These are phyloP conservation scores for Golubevia pallescens DNA, from an alignment of 1,284 basidiomycete genomes.

Conservation along the genomic window DNA sequence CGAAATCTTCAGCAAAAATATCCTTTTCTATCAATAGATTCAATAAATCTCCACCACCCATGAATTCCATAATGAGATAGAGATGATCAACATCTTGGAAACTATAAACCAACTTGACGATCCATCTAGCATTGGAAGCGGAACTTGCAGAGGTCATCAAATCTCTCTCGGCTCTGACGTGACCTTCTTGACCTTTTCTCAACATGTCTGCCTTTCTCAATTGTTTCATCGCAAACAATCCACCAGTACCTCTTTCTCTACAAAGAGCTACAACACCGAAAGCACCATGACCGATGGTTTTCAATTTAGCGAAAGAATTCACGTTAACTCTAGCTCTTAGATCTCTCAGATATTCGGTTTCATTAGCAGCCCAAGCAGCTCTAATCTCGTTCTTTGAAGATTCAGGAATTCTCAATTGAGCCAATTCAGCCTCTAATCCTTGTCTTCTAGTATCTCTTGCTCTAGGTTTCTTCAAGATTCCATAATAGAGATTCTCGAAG, in stretches of 20 bases:
- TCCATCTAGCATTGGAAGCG: conserved; percentile 71
- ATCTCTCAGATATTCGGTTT: conserved; percentile 86
- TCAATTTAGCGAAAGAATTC: conserved; percentile 83
- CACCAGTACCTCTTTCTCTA: conserved; percentile 77
- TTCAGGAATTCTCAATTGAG: conserved; percentile 74
- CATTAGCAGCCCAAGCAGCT: conserved; percentile 80
- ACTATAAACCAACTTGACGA: conserved; percentile 86
- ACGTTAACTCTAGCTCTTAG: conserved; percentile 80
- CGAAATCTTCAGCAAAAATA: conserved; percentile 90
- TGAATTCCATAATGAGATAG: conserved; percentile 75
- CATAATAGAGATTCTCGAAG: conserved; percentile 91
- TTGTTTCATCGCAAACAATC: conserved; percentile 95
- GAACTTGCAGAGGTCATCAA: conserved; percentile 75
- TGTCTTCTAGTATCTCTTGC: conserved; percentile 81
- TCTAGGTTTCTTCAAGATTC: conserved; percentile 73
- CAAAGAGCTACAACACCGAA: conserved; percentile 96
- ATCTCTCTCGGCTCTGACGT: conserved; percentile 88
- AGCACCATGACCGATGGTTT: conserved; percentile 95
- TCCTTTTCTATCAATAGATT: conserved; percentile 93
- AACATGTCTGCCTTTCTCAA: conserved; percentile 94
- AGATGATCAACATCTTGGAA: conserved; percentile 75
- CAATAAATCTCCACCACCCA: conserved; percentile 93
- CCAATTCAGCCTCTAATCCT: conserved; percentile 86
- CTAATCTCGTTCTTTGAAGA: conserved; percentile 76
- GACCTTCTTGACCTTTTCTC: conserved; percentile 95